These are phyloP conservation scores for Pseudocercospora macadamiae DNA, from an alignment of 2,329 filamentous ascomycete genomes.

Conservation along the genomic window DNA sequence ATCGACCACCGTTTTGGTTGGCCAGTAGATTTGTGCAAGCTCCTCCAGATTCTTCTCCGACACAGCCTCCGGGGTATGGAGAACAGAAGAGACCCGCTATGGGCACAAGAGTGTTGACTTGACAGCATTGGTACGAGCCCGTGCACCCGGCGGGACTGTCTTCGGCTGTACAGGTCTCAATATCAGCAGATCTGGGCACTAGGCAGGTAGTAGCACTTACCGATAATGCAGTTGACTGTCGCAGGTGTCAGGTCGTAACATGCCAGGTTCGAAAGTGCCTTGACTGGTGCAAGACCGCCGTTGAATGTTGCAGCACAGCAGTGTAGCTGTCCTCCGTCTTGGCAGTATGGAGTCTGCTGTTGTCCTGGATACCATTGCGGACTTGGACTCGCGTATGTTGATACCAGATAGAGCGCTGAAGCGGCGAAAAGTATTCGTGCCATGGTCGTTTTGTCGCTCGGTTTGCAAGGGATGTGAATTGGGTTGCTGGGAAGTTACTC, in stretches of 20 bases:
- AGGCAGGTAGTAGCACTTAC: background rate
- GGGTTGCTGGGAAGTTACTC: background rate
- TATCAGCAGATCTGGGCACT: too few species aligned
- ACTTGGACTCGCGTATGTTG: background rate
- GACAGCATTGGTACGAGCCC: conserved; percentile 23
- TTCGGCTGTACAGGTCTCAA: background rate
- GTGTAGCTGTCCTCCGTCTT: conserved; percentile 25
- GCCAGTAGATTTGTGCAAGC: conserved; percentile 6
- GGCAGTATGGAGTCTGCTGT: conserved; percentile 13
- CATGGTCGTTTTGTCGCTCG: background rate
- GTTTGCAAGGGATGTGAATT: background rate
- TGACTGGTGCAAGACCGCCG: conserved; percentile 17
- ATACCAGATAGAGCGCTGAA: background rate
- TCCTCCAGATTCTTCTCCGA: conserved; percentile 13
- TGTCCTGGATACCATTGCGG: background rate
- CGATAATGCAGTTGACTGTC: conserved; percentile 26
- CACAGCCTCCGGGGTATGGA: conserved; percentile 23
- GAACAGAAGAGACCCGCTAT: conserved; percentile 25
- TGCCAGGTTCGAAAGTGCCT: conserved; percentile 12
- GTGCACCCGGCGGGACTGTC: conserved; percentile 17
- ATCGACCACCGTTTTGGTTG: background rate
- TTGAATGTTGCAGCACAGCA: conserved; percentile 25
- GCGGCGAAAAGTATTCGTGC: background rate
- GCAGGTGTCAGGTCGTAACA: conserved; percentile 28
- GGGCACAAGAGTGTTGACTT: conserved; percentile 24